phyloP scores from a whole-genome alignment of 2,329 filamentous ascomycete genomes.

The Ophiostoma quercus region DNA sequence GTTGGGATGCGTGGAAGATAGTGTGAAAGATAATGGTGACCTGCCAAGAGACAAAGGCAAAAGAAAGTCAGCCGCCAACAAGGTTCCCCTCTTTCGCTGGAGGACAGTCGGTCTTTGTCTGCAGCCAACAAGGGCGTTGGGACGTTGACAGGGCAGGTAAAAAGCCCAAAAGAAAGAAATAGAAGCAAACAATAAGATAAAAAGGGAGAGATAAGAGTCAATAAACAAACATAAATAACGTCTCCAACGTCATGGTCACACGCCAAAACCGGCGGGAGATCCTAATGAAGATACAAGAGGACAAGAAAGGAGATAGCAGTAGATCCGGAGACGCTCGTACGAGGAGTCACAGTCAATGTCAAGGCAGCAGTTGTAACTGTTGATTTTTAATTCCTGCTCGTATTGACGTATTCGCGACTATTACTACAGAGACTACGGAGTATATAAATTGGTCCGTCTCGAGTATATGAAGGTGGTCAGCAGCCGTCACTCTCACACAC shows the following conservation, averaged over 20 bases:
- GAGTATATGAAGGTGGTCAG: constrained; percentile 9
- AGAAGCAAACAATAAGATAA: background rate
- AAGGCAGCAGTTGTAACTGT: background rate
- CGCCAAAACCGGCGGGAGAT: background rate
- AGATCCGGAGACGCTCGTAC: constrained; percentile 2
- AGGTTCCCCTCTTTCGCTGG: constrained; percentile 2
- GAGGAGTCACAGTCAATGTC: background rate
- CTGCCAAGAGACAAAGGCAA: background rate
- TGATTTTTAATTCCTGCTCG: background rate
- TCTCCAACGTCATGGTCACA: background rate
- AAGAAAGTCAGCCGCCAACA: background rate
- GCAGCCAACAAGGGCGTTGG: background rate
- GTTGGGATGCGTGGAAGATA: background rate
- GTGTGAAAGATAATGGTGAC: background rate
- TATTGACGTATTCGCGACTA: background rate
- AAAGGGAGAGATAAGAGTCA: background rate
- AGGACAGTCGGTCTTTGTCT: background rate
- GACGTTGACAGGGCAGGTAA: background rate
- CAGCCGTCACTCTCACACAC: background rate
- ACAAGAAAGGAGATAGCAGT: background rate
- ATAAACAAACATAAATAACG: background rate
- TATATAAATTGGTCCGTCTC: background rate
- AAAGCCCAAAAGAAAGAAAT: background rate
- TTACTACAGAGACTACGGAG: background rate
- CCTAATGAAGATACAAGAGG: background rate